A percentile compares a stretch with the other conserved stretches of the same genome.
phyloP scores from a whole-genome alignment of 1,284 basidiomycete genomes.

The Papiliotrema laurentii region DNA sequence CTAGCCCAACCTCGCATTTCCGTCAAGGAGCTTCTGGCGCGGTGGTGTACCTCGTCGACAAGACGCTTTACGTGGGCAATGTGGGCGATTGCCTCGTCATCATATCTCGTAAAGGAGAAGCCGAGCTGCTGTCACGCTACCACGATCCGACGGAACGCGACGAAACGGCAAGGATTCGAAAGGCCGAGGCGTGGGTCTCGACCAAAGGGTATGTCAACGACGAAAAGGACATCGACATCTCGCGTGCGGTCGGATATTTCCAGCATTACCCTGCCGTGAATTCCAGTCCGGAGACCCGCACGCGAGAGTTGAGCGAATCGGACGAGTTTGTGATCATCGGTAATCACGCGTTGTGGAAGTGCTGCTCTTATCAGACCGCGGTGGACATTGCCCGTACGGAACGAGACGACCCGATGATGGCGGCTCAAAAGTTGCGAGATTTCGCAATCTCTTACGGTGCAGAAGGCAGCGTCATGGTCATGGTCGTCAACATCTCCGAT shows the following conservation, averaged over 20 bases:
- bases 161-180: constrained; percentile 81
- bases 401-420: constrained; percentile 86
- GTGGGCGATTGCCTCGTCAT: constrained; percentile 86
- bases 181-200: constrained; percentile 93
- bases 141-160: constrained; percentile 87
- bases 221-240: constrained; percentile 70
- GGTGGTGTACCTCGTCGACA: constrained; percentile 77
- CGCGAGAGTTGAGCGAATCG: constrained; percentile 68
- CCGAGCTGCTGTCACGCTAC: constrained; percentile 69
- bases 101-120: constrained; percentile 72
- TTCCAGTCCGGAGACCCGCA: constrained; percentile 73
- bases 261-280: constrained; percentile 88
- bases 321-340: constrained; percentile 98
- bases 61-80: constrained; percentile 84
- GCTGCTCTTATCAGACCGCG: constrained; percentile 90
- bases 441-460: constrained; percentile 97
- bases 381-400: constrained; percentile 92
- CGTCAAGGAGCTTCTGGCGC: constrained; percentile 81
- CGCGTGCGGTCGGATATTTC: constrained; percentile 91
- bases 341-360: constrained; percentile 91
- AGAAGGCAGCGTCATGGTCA: constrained; percentile 92
- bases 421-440: constrained; percentile 93
- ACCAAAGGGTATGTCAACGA: constrained; percentile 92
- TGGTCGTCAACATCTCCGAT: constrained; percentile 85
- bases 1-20: constrained; percentile 47